phyloP scores from a whole-genome alignment of 352 stramenopile species.

The Phytophthora aleatoria region DNA sequence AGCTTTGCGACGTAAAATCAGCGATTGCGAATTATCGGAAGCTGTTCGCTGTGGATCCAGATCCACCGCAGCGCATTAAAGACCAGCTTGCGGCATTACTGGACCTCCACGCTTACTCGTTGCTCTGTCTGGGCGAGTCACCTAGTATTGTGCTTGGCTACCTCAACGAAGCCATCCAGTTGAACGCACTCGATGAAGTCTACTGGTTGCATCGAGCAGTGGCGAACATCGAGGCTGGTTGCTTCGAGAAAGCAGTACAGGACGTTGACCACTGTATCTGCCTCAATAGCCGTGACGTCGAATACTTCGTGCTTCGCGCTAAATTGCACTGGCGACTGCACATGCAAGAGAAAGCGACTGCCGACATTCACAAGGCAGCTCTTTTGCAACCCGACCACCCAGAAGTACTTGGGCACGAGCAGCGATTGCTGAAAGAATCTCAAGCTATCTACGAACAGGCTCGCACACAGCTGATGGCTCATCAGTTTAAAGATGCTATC shows the following conservation, averaged over 20 bases:
- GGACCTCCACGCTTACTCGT: constrained; percentile 70
- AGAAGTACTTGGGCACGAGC: constrained; percentile 75
- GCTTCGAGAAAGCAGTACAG: constrained; percentile 76
- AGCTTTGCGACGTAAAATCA: constrained; percentile 80
- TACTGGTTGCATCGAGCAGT: constrained; percentile 82
- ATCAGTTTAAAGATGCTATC: constrained; percentile 60
- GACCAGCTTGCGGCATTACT: constrained; percentile 77
- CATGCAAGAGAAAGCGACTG: constrained; percentile 73
- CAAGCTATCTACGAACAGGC: constrained; percentile 76
- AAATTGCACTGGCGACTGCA: constrained; percentile 84
- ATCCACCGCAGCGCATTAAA: constrained; percentile 70
- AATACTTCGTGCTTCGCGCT: constrained; percentile 83
- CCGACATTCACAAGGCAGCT: constrained; percentile 67
- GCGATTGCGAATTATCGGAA: constrained; percentile 83
- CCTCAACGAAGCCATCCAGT: constrained; percentile 73
- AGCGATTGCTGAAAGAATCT: constrained; percentile 66
- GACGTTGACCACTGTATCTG: constrained; percentile 85
- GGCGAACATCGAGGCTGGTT: constrained; percentile 60
- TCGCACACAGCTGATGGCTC: constrained; percentile 54
- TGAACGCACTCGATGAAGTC: constrained; percentile 71
- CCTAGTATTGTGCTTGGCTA: constrained; percentile 67
- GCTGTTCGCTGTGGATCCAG: constrained; percentile 59
- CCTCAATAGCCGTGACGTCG: constrained; percentile 73
- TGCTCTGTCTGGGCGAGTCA: constrained; percentile 61
- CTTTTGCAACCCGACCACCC: constrained; percentile 63